These are phyloP conservation scores for Fusarium algeriense DNA, from an alignment of 2,329 filamentous ascomycete genomes.

Conservation along the genomic window DNA sequence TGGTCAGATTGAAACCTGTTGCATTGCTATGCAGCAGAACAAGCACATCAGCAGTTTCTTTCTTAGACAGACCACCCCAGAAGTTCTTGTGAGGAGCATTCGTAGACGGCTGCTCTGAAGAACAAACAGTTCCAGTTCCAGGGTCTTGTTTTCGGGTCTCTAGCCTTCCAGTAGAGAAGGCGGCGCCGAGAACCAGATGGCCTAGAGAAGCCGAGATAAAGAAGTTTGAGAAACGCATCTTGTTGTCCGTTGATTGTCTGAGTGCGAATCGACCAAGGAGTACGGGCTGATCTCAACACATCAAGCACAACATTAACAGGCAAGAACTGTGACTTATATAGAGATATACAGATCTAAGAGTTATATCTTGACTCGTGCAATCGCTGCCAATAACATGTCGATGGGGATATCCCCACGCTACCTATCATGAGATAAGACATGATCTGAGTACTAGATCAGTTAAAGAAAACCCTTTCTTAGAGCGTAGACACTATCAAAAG, in stretches of 20 bases:
- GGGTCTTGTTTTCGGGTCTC: background rate
- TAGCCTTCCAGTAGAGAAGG: background rate
- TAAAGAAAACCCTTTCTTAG: background rate
- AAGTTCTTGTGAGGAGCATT: slow-evolving; percentile 15
- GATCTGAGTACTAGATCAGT: background rate
- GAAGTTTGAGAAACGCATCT: slow-evolving; percentile 1
- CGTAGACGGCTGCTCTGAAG: accelerated
- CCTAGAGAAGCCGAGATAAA: background rate
- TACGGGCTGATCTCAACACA: background rate
- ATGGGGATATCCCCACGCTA: background rate
- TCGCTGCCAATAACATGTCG: background rate
- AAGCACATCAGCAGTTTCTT: slow-evolving; percentile 4
- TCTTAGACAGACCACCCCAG: background rate
- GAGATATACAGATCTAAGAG: background rate
- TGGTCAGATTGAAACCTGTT: background rate
- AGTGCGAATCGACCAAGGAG: background rate
- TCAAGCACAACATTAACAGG: too few species aligned
- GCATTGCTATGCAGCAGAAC: background rate
- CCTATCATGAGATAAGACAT: background rate
- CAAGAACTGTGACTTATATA: background rate
- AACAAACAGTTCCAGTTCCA: background rate
- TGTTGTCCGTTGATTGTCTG: background rate
- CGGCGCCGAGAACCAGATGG: background rate
- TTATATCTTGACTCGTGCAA: background rate
- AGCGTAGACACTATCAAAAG: background rate